Base-by-base conservation (phyloP, 371 early-diverging fungal species). In the Syncephalastrum monosporum region DNA sequence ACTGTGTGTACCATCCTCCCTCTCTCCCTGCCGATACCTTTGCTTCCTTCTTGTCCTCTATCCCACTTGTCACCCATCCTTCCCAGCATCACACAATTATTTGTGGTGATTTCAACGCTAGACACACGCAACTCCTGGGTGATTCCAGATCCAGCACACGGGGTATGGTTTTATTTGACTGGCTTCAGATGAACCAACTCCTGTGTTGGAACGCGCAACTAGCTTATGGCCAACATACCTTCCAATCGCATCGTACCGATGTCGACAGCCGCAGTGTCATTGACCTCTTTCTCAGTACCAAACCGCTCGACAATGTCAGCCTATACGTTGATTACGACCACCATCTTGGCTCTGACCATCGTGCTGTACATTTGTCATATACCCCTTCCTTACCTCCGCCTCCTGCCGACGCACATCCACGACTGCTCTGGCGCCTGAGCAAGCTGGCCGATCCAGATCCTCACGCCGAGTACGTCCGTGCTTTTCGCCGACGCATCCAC, bases 61-160 rank as follows among this genome's bases (percentile, higher is more conserved):
- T 29, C 29, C 29, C 29, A 3, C 29, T 29, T 0, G 0, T 4
- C 29, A 29, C 29, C 29, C 29, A 29, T 3, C 29, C 29, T 3
- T 29, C 29, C 29, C 29, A 29, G 7, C 29, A 29, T 3, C 29
- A 57, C 45, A 61, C 66, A 1, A 59, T 62, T 17, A 43, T 55
- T 0, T 65, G 60, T 47, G 65, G 65, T 1, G 66, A 61, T 44
- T 59, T 65, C 24, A 65, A 65, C 38, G 66, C 55, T n/a, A n/a
- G n/a, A n/a, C n/a, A n/a, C n/a, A n/a, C 47, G 1, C 7, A 14
- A 5, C 16, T 43, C 7, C 15, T 50, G 15, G 61, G 66, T 19
- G 61, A 61, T 16, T 13, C 38, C 16, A 17, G 5, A 8, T 41
- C 45, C 2, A 55, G 23, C 21, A 25, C 47, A 3, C 47, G 57